Evolutionary conservation across 83 land plant genomes (phyloP).

Genomic region (Picea engelmannii): DNA sequence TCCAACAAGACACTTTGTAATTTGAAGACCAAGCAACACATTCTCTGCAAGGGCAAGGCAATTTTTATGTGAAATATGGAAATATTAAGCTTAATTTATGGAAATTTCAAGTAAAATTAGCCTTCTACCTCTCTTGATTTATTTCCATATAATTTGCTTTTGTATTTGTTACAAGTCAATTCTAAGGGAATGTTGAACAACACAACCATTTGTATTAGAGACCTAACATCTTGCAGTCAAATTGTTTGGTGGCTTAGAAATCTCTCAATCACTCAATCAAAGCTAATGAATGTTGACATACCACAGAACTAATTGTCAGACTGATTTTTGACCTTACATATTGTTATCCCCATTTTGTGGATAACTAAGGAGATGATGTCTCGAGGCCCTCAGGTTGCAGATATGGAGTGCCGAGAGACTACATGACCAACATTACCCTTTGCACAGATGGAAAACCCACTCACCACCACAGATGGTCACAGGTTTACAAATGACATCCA

Average conservation of each 20-base stretch:
- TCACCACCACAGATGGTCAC: too few species aligned
- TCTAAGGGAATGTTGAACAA: neutral
- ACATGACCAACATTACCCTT: too few species aligned
- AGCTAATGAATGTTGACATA: neutral
- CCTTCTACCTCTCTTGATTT: neutral
- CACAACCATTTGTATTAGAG: neutral
- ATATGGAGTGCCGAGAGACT: too few species aligned
- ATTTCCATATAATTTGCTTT: neutral
- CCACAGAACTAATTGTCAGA: neutral
- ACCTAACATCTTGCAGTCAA: neutral
- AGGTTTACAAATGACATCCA: too few species aligned
- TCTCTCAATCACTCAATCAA: too few species aligned
- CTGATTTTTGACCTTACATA: too few species aligned
- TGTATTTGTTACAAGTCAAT: neutral
- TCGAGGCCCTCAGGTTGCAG: too few species aligned
- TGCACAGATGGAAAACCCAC: too few species aligned
- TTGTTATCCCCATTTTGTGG: too few species aligned
- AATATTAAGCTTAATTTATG: neutral
- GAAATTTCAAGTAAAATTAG: too few species aligned
- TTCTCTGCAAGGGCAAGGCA: neutral
- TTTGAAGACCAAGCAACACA: neutral
- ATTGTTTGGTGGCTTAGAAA: neutral
- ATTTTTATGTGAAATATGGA: neutral
- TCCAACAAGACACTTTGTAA: too few species aligned
- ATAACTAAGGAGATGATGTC: too few species aligned